Base-by-base conservation (phyloP, 1,139 yeast genomes). In the Geotrichum reessii region DNA sequence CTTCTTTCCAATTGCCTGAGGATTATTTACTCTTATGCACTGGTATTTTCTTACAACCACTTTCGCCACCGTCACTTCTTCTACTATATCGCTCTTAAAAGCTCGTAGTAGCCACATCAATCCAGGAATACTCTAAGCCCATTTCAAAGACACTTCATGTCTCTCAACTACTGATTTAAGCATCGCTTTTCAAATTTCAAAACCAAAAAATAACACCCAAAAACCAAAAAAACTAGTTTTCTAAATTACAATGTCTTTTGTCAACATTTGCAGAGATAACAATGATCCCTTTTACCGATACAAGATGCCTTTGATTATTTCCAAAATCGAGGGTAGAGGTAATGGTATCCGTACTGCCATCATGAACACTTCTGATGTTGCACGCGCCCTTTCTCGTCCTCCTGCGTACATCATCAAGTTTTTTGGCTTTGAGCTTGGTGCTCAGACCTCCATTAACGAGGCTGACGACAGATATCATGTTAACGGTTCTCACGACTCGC, bases 291-390 rank as follows among this genome's bases (percentile, higher is more conserved):
- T 93, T 76, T 93, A 95, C 83, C 96, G 99, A 78, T 93, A 93
- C 77, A 93, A 93, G 80, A 93, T 93, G 99, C 99, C 99, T 72
- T 86, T 95, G 54, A 85, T 93, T 75, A 95, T 89, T 78, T 90
- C 97, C 66, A 93, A 95, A 82, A 91, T 91, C 66, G 99, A 93
- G 78, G 99, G 99, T 74, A 84, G 97, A 74, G 99, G 99, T 78
- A 93, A 93, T 77, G 99, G 99, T 82, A 93, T 93, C 77, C 92
- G 91, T 74, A 93, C 99, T 33, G 96, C 95, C 60, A 86, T 95
- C 61, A 83, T 90, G 65, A 95, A 93, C 75, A 84, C 91, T 61
- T 78, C 88, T 47, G 99, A 93, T 72, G 97, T 93, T 63, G 95
- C 98, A 48, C 85, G 97, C 71, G 96, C 99, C 27, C 80, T 93